These are phyloP conservation scores for Symbiotaphrina buchneri DNA, from an alignment of 495 filamentous ascomycete genomes.

Conservation along the genomic window DNA sequence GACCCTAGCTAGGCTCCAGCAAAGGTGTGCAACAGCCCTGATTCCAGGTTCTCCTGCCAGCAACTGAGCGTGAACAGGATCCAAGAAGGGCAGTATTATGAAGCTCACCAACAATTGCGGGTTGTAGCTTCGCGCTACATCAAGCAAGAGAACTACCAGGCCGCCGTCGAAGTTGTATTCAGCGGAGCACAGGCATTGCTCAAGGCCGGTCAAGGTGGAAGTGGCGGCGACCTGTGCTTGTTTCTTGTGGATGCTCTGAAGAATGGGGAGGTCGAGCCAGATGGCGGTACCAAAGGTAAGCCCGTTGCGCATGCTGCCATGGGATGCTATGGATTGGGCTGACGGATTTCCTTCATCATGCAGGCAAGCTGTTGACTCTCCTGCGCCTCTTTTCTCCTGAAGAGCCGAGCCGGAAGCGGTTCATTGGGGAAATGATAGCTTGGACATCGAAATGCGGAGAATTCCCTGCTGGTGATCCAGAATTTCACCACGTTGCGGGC, in stretches of 20 bases:
- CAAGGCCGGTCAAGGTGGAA: conserved; percentile 73
- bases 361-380: conserved; percentile 33
- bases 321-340: background rate
- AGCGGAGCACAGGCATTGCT: conserved; percentile 67
- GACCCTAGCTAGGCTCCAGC: conserved; percentile 44
- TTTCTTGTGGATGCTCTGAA: conserved; percentile 74
- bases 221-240: conserved; percentile 74
- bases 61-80: conserved; percentile 32
- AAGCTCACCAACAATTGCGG: conserved; percentile 92
- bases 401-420: conserved; percentile 81
- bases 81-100: conserved; percentile 80
- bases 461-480: conserved; percentile 80
- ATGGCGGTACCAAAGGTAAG: conserved; percentile 35
- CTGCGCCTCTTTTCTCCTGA: conserved; percentile 58
- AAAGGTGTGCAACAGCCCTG: conserved; percentile 26
- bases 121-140: conserved; percentile 83
- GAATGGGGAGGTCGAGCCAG: conserved; percentile 53
- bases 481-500: conserved; percentile 84
- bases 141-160: conserved; percentile 59
- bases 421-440: conserved; percentile 70
- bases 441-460: conserved; percentile 77
- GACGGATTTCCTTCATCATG: conserved; percentile 1
- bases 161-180: conserved; percentile 70
- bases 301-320: conserved; percentile 15
- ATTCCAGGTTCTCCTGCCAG: conserved; percentile 2